Conservation (phyloP, 805 yeast genomes). For the Kluyveromyces starmeri region DNA sequence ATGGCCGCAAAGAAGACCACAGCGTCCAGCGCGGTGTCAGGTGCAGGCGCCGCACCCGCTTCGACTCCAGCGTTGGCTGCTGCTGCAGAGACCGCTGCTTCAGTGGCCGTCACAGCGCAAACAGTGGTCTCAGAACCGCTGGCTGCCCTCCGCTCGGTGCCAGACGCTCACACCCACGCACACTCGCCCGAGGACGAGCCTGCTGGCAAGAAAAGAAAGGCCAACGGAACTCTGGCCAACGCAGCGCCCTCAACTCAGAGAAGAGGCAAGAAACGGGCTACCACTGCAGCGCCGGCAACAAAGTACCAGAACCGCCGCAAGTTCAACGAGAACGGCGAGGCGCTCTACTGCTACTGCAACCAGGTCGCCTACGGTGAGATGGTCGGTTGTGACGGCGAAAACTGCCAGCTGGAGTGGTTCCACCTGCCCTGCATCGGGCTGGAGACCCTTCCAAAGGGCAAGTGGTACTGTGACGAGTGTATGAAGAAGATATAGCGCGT, state of each 20-base stretch:
- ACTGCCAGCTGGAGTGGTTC: constrained; percentile 91
- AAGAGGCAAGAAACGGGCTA: constrained; percentile 9
- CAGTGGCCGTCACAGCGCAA: background rate
- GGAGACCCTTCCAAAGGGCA: constrained; percentile 76
- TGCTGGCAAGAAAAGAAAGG: no score
- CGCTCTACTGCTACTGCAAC: constrained; percentile 90
- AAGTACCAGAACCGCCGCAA: constrained; percentile 7
- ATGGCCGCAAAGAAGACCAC: constrained; percentile 56
- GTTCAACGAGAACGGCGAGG: constrained; percentile 45
- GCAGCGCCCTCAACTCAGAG: no score
- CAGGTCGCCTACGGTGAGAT: constrained; percentile 97
- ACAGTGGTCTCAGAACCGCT: background rate
- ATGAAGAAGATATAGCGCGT: constrained; percentile 10
- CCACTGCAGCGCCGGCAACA: constrained; percentile 7
- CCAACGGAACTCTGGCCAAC: background rate
- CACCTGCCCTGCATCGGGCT: constrained; percentile 90
- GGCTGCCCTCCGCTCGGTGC: no score
- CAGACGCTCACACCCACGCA: no score
- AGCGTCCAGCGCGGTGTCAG: constrained; percentile 7
- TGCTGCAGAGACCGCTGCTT: constrained; percentile 9
- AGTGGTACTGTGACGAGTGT: constrained; percentile 75
- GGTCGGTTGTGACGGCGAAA: constrained; percentile 97
- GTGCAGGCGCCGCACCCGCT: constrained; percentile 6
- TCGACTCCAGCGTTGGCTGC: constrained; percentile 9
- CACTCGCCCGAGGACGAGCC: no score